phyloP scores from a whole-genome alignment of 257 asterid species.

The Nicotiana tabacum region DNA sequence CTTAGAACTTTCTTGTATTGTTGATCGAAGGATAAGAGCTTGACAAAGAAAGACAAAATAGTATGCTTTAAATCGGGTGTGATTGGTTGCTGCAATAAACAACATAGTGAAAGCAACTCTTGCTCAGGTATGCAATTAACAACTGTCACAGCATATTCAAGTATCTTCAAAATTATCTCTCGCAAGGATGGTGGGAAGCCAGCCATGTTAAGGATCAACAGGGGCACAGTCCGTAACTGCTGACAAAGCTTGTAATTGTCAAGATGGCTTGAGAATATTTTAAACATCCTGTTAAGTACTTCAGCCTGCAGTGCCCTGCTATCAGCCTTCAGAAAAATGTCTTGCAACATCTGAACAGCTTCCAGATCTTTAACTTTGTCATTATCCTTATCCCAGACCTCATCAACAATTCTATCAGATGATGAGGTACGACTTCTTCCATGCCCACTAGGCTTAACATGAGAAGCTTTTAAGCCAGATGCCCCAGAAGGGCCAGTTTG shows the following conservation, averaged over 20 bases:
- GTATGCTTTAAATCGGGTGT: slow-evolving; percentile 74
- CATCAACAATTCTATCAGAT: slow-evolving; percentile 66
- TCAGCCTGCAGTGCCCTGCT: slow-evolving; percentile 85
- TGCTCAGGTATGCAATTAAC: slow-evolving; percentile 95
- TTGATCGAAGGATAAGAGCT: slow-evolving; percentile 92
- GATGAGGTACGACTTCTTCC: slow-evolving; percentile 71
- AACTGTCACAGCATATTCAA: slow-evolving; percentile 93
- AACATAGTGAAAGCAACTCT: slow-evolving; percentile 95
- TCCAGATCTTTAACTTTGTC: slow-evolving; percentile 89
- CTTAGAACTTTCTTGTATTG: slow-evolving; percentile 93
- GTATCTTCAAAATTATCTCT: slow-evolving; percentile 94
- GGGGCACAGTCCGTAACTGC: slow-evolving; percentile 92
- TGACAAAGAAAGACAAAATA: slow-evolving; percentile 82
- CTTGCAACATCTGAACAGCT: slow-evolving; percentile 97
- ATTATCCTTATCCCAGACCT: slow-evolving; percentile 76
- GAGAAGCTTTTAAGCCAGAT: slow-evolving; percentile 37
- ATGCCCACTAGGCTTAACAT: slow-evolving; percentile 54
- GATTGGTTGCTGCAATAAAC: slow-evolving; percentile 90
- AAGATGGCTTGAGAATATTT: slow-evolving; percentile 90
- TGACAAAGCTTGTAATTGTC: slow-evolving; percentile 93
- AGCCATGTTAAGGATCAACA: slow-evolving; percentile 92
- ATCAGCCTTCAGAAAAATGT: slow-evolving; percentile 88
- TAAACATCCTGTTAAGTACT: slow-evolving; percentile 88
- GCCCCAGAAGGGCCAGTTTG: slow-evolving; percentile 61
- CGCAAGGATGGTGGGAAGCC: slow-evolving; percentile 80